Evolutionary conservation across 768 basidiomycete genomes (phyloP).

Genomic region (Mycena capillaripes): DNA sequence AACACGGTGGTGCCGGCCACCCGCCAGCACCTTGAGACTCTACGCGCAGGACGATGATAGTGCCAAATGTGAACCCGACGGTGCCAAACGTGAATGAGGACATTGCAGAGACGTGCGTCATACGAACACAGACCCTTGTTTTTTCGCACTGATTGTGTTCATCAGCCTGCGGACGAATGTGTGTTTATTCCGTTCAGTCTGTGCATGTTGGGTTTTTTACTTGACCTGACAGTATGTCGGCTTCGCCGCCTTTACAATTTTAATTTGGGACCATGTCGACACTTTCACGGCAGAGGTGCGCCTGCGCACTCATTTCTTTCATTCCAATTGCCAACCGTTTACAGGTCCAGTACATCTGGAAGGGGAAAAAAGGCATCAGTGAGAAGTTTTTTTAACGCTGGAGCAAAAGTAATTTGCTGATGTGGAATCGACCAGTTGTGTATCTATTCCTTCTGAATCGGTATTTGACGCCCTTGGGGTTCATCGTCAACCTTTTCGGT

Average conservation of each 20-base stretch:
- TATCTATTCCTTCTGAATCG: slow-evolving; percentile 70
- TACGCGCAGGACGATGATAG: neutral
- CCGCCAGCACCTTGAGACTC: neutral
- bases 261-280: slow-evolving; percentile 65
- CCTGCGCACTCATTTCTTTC: neutral
- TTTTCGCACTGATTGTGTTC: neutral
- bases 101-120: slow-evolving; percentile 29
- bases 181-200: neutral
- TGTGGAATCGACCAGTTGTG: slow-evolving; percentile 47
- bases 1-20: slow-evolving; percentile 13
- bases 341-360: slow-evolving; percentile 69
- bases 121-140: neutral
- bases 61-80: neutral
- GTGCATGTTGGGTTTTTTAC: neutral
- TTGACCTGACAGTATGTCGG: slow-evolving; percentile 45
- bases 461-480: slow-evolving; percentile 74
- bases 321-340: neutral
- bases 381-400: slow-evolving; percentile 38
- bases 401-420: neutral
- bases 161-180: slow-evolving; percentile 34
- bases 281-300: slow-evolving; percentile 63
- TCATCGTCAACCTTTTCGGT: slow-evolving; percentile 70
- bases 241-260: slow-evolving; percentile 49
- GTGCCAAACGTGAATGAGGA: slow-evolving; percentile 24
- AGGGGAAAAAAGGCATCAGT: slow-evolving; percentile 61